phyloP scores from a whole-genome alignment of 202 grass and related monocot genomes.

The Schoenoplectus triqueter region DNA sequence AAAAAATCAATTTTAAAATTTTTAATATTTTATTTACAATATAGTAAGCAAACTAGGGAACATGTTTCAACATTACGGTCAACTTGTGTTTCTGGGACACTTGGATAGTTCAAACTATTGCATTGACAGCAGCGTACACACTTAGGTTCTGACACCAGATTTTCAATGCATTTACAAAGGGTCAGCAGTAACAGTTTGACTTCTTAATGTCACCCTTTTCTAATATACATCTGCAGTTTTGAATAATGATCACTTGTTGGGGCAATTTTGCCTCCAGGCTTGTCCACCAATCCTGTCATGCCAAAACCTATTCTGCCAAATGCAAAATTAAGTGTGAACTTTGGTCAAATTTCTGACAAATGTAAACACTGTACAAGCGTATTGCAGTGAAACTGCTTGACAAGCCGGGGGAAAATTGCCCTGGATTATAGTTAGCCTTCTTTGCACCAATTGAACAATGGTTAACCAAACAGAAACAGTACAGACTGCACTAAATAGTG shows the following conservation, averaged over 20 bases:
- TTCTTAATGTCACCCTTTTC: not conserved
- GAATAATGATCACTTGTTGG: not conserved
- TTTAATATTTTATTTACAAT: not conserved
- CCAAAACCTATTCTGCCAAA: not conserved
- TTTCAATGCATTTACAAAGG: not conserved
- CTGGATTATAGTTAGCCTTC: not conserved
- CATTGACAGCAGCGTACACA: not conserved
- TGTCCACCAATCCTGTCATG: not conserved
- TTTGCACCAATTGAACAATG: not conserved
- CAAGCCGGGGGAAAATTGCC: not conserved
- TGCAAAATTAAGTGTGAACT: not conserved
- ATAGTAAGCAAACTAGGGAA: not conserved
- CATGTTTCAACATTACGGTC: not conserved
- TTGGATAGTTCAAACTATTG: not conserved
- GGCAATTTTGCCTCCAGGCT: not conserved
- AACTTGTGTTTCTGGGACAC: not conserved
- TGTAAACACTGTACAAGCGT: not conserved
- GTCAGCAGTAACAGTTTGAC: not conserved
- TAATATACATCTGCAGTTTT: not conserved
- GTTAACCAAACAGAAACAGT: not conserved
- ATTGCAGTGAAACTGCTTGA: not conserved
- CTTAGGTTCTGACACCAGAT: not conserved
- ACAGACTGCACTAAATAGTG: not conserved
- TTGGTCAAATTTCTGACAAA: not conserved
- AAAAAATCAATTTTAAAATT: slow-evolving; percentile 32